Percentiles rank a stretch among this genome's conserved stretches.
Conservation (phyloP, 2,329 filamentous ascomycete species). For the Penicillium hesseltinei region DNA sequence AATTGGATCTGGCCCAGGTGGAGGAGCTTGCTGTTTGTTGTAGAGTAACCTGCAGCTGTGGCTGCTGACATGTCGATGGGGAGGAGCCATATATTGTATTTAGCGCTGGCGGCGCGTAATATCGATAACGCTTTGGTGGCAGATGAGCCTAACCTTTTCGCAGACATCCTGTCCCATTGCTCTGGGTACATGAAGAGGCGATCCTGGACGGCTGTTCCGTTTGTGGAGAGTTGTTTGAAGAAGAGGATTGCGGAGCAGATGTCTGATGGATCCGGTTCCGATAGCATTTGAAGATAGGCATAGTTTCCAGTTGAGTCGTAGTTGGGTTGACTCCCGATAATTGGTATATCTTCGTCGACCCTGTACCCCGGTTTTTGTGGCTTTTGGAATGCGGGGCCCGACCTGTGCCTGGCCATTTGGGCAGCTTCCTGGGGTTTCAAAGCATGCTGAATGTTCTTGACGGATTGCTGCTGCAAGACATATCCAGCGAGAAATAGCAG, state of each 20-base stretch:
- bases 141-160: constrained; percentile 23
- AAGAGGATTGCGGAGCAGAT: constrained; percentile 48
- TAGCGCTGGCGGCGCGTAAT: constrained; percentile 39
- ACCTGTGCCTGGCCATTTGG: constrained; percentile 11
- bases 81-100: constrained; percentile 43
- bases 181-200: constrained; percentile 48
- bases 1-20: constrained; percentile 41
- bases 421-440: constrained; percentile 47
- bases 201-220: constrained; percentile 37
- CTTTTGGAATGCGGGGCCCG: constrained; percentile 25
- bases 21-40: constrained; percentile 39
- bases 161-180: constrained; percentile 42
- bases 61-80: constrained; percentile 42
- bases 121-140: constrained; percentile 37
- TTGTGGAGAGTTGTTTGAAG: constrained; percentile 41
- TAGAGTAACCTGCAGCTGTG: constrained; percentile 30
- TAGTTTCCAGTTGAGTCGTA: constrained; percentile 28
- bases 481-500: constrained; percentile 87
- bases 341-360: constrained; percentile 18
- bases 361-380: constrained; percentile 10
- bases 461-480: constrained; percentile 79
- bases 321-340: constrained; percentile 6
- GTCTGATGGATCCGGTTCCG: constrained; percentile 42
- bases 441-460: constrained; percentile 71
- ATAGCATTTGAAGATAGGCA: constrained; percentile 47